These are phyloP conservation scores for Silene latifolia DNA, from an alignment of 148 eudicot genomes.

Conservation along the genomic window DNA sequence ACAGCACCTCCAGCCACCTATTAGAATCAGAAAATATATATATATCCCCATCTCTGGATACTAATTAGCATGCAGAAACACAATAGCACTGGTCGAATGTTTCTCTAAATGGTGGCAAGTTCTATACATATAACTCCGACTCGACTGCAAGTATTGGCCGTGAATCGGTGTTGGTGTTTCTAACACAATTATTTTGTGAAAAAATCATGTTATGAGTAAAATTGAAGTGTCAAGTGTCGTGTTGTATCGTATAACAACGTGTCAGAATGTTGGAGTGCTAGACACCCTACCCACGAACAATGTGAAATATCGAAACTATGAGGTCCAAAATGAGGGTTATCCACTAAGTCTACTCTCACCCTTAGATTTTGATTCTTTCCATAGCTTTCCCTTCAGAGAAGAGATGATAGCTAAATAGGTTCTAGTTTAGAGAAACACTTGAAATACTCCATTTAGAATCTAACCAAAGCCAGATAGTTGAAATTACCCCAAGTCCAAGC, in stretches of 20 bases:
- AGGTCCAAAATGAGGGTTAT: not conserved
- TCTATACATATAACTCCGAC: not conserved
- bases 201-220: not conserved
- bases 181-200: not conserved
- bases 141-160: not conserved
- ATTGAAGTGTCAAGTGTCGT: too few relatives aligned
- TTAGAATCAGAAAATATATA: slow-evolving; percentile 8
- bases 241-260: not conserved
- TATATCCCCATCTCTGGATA: too few relatives aligned
- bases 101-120: not conserved
- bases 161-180: not conserved
- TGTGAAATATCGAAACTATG: not conserved
- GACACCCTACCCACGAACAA: not conserved
- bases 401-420: not conserved
- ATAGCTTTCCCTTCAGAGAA: not conserved
- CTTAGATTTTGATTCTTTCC: not conserved
- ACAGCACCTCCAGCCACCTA: slow-evolving; percentile 85
- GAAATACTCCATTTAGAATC: not conserved
- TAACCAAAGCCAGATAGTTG: not conserved
- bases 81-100: not conserved
- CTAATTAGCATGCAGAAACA: too few relatives aligned
- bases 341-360: not conserved
- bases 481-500: not conserved
- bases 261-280: not conserved
- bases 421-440: not conserved